Evolutionary conservation across 2,329 filamentous ascomycete species (phyloP), one percentile per base, ranked within the genome.

Genomic region (Knufia fluminis): DNA sequence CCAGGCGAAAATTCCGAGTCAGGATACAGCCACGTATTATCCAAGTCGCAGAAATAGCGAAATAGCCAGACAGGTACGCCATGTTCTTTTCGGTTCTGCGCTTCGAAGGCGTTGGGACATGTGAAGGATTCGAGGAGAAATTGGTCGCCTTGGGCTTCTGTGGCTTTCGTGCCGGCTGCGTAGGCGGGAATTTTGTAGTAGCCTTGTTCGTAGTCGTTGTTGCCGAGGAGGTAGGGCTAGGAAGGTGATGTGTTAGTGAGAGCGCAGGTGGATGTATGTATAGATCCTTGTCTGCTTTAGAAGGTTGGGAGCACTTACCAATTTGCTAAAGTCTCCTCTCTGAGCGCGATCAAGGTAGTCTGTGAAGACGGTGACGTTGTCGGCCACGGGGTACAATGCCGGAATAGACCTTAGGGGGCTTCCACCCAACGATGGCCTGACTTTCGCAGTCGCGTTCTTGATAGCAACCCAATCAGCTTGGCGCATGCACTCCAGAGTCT

Each of bases 401-500:
- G 35, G 35, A 38, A 38, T 38, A 7, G 35, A 16, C 16, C 35
- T 7, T n/a, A 38, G 35, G 16, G 16, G 8, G 16, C 14, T 16
- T 7, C 35, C 16, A 17, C 35, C 16, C 7, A 6, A 8, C 7
- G 14, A 6, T 6, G 35, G 35, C 7, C 17, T 8, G 12, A 38
- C 16, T 19, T 17, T 8, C 7, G 35, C 35, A 38, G 14, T 17
- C 16, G 35, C 35, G 6, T 7, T n/a, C 17, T 38, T 19, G 16
- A 38, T 38, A 16, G 7, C 35, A 8, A 6, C 74, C 12, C 35
- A 38, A n/a, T 38, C 17, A 8, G 7, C 7, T 1, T 63, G 63
- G 20, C 86, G 80, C 12, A 92, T 74, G 61, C 84, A 88, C 12
- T 72, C 70, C 8, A 88, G 71, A 0, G 78, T 79, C 59, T 85